Conservation (phyloP, 23 red algal species). For the Gracilaria caudata region DNA sequence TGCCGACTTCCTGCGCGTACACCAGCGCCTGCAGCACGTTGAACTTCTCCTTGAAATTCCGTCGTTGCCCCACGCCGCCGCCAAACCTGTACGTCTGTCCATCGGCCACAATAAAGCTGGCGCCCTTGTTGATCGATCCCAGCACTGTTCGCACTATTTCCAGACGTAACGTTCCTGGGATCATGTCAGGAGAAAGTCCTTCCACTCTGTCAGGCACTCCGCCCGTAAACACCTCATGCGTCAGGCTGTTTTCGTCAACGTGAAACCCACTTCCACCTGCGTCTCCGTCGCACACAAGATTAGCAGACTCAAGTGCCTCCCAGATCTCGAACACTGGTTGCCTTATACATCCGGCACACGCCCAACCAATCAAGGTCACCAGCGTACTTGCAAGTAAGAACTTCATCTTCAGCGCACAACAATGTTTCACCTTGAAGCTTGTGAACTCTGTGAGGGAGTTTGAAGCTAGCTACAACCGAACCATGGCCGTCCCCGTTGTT, state of each 20-base stretch:
- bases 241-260: background rate
- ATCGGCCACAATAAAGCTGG: slow-evolving; percentile 13
- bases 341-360: slow-evolving; percentile 5
- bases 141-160: background rate
- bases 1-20: slow-evolving; percentile 24
- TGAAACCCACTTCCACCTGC: slow-evolving; percentile 2
- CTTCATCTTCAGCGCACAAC: background rate
- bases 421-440: background rate
- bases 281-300: slow-evolving; percentile 11
- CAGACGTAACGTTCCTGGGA: background rate
- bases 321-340: slow-evolving; percentile 40
- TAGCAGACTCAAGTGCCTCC: slow-evolving; percentile 25
- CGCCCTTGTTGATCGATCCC: slow-evolving; percentile 5
- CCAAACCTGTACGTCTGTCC: background rate
- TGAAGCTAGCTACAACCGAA: no score
- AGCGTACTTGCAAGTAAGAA: slow-evolving; percentile 1
- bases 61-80: background rate
- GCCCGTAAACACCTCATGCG: background rate
- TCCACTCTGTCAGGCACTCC: background rate
- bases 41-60: slow-evolving; percentile 13
- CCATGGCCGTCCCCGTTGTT: no score
- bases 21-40: slow-evolving; percentile 35
- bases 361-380: background rate
- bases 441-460: background rate
- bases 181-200: background rate